Conservation (phyloP, 1,139 yeast species). For the Tardiomyces digboiensis region DNA sequence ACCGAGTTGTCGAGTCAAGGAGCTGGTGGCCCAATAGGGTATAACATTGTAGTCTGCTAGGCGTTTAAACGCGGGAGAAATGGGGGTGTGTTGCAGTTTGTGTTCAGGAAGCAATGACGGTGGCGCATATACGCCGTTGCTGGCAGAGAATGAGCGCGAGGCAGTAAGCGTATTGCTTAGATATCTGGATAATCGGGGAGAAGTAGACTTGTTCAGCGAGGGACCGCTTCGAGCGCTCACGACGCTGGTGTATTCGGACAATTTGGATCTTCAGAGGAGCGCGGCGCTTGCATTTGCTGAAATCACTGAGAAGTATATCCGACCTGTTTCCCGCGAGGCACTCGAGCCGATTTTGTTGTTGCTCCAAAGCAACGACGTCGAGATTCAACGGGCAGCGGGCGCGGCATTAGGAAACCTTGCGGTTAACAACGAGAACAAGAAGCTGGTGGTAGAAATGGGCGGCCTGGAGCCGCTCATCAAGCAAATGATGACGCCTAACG, state of each 20-base stretch:
- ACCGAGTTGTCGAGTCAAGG: too few species aligned
- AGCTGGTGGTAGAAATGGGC: conserved; percentile 94
- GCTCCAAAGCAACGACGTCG: conserved; percentile 80
- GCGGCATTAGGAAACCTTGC: conserved; percentile 98
- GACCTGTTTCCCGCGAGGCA: conserved; percentile 85
- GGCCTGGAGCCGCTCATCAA: conserved; percentile 93
- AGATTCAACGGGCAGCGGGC: conserved; percentile 97
- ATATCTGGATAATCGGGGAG: conserved; percentile 76
- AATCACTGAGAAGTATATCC: conserved; percentile 78
- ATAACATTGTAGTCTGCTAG: too few species aligned
- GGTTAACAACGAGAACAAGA: conserved; percentile 90
- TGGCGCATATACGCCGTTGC: conserved; percentile 63
- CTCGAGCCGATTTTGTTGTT: conserved; percentile 87
- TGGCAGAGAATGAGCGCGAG: conserved; percentile 96
- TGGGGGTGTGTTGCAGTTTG: conserved; percentile 17
- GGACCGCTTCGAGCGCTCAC: conserved; percentile 83
- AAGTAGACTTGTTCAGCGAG: conserved; percentile 70
- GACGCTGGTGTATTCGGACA: conserved; percentile 89
- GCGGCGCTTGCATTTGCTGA: conserved; percentile 99
- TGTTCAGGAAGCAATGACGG: conserved; percentile 12
- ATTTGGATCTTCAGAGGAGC: conserved; percentile 88
- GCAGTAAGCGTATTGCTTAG: conserved; percentile 88
- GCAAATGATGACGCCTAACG: conserved; percentile 96
- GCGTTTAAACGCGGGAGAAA: too few species aligned
- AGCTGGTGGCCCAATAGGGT: too few species aligned